Evolutionary conservation across 2,329 filamentous ascomycete genomes (phyloP), one percentile per base, ranked within the genome.

Genomic region (Paraphaeosphaeria sporulosa): DNA sequence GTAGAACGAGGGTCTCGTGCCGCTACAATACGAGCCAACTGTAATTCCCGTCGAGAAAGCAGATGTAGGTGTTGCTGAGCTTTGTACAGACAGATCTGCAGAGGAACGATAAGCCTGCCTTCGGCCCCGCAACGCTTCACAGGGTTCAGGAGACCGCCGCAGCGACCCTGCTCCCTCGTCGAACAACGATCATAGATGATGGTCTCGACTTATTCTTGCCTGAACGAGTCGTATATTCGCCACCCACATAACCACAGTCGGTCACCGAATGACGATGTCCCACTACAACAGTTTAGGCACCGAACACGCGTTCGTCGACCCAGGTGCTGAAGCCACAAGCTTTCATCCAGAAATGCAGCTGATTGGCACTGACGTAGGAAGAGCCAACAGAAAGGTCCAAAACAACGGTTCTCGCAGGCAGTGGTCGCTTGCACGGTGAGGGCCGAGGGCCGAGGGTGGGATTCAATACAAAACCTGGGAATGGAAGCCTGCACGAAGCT

Each of bases 91-190:
- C 30, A 43, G 34, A 19, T n/a, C 36, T 44, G 25, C 36, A 53
- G 44, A 34, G 25, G 21, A 10, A 59, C 44, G 44, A 49, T 50
- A 59, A 40, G 43, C 43, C 40, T 32, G 34, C 25, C 42, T n/a
- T 36, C n/a, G n/a, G 19, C 57, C 34, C 46, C 25, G 44, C 40
- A 44, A 57, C 44, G 43, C 21, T 23, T 23, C 36, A 17, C n/a
- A 50, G n/a, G 30, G 25, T 13, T 30, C 4, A n/a, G 17, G 27
- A 46, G 9, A 21, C 38, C 27, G n/a, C 30, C 27, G n/a, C 38
- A 15, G 52, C 38, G 30, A 12, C 27, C 42, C 42, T 36, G 4
- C 27, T 25, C 17, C 23, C 27, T 27, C 25, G 23, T 44, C 27
- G 25, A 19, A 46, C 23, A 55, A 10, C 40, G 25, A n/a, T 23